Evolutionary conservation across 306 rosid species (phyloP).

Genomic region (Luffa aegyptiaca): DNA sequence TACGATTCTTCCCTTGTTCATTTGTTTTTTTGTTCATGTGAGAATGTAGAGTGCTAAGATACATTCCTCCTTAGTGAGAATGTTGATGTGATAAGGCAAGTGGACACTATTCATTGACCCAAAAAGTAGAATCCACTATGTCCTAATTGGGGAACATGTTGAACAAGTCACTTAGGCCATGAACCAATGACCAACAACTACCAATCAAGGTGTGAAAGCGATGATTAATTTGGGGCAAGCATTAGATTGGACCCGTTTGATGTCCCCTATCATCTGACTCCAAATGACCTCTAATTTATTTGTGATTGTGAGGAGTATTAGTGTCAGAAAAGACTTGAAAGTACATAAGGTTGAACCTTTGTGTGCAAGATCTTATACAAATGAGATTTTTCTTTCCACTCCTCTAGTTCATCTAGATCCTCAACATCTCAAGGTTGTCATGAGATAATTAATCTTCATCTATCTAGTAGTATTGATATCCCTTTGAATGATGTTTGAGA

Average conservation of each 20-base stretch:
- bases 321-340: no score
- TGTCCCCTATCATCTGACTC: not conserved
- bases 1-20: no score
- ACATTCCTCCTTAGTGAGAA: no score
- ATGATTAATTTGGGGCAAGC: not conserved
- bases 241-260: not conserved
- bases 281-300: no score
- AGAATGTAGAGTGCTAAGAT: not conserved
- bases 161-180: not conserved
- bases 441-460: not conserved
- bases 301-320: no score
- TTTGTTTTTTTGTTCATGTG: not conserved
- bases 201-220: not conserved
- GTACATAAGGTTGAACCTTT: not conserved
- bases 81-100: no score
- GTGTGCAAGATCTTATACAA: not conserved
- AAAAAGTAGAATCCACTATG: not conserved
- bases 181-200: not conserved
- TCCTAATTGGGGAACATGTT: not conserved
- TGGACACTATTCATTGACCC: no score
- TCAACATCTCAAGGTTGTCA: no score
- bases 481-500: not conserved
- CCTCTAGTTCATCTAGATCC: not conserved
- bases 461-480: no score
- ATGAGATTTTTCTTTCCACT: not conserved